Conservation (phyloP, 2,329 filamentous ascomycete species). For the Neofusicoccum umdonicola region DNA sequence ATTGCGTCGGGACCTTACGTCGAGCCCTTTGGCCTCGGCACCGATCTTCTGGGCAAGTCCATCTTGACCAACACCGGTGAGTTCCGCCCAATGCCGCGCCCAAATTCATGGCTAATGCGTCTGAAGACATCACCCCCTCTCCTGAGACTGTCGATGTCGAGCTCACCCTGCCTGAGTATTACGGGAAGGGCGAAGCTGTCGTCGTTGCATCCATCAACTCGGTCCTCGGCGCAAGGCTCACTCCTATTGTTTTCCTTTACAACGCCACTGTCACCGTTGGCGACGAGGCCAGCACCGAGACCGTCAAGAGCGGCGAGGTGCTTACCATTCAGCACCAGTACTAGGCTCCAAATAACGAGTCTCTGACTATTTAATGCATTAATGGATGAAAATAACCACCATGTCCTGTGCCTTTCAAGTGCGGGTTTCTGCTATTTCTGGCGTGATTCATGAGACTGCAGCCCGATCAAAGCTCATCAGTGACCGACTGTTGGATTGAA, state of each 20-base stretch:
- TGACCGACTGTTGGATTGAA: no score
- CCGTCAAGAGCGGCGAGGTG: background rate
- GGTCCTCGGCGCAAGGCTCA: background rate
- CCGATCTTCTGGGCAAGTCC: background rate
- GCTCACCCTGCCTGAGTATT: background rate
- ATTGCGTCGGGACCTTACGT: background rate
- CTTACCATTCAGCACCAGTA: background rate
- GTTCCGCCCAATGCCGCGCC: background rate
- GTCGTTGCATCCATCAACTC: background rate
- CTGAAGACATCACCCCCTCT: background rate
- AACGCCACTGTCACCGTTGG: conserved; percentile 1
- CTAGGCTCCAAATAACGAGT: background rate
- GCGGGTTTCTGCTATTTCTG: no score
- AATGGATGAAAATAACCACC: background rate
- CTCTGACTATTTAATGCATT: background rate
- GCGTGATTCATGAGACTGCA: no score
- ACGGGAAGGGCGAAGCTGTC: background rate
- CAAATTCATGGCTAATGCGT: background rate
- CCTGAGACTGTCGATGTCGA: background rate
- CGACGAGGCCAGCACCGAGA: background rate
- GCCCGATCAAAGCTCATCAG: no score
- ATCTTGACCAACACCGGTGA: conserved; percentile 9
- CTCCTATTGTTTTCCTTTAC: background rate
- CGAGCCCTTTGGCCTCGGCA: background rate
- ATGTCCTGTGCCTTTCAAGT: background rate